Base-by-base conservation (phyloP, 257 asterid genomes). In the Euphrasia confusa region DNA sequence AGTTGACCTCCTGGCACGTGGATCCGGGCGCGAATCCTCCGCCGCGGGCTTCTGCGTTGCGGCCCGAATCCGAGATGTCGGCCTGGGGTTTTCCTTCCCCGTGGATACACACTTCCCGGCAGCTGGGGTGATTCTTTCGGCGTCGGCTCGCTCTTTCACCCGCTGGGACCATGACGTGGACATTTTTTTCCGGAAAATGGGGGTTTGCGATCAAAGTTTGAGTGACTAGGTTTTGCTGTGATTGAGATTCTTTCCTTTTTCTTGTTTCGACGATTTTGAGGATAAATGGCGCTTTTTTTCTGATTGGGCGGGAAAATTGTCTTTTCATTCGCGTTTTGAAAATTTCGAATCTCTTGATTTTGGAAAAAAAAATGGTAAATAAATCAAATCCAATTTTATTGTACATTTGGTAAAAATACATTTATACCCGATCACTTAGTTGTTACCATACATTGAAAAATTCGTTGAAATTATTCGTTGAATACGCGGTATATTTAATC, bases 21-120 rank as follows among this genome's bases (percentile, higher is more conserved):
- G 61, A 15, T 77, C 81, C 26, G 68, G 59, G 42, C 84, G 92
- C 13, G 79, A 58, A 21, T 75, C 81, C 18, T 68, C 68, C 1
- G 69, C 79, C 7, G 78, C 70, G 0, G 68, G 78, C 68, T 85
- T 88, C 62, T 83, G 89, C 5, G 80, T 66, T 7, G 95, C 68
- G 0, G 78, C 83, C 49, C 96, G 83, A 10, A 71, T 32, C 40
- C 83, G 67, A 21, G 92, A 85, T 10, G 71, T 59, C 10, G 90
- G 76, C 59, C 88, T 74, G 21, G 81, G 68, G 53, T 82, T 84
- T 69, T 87, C 95, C 59, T 87, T 84, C 13, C 93, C 94, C n/a
- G 77, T 3, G n/a, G 90, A 56, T 56, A 59, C 2, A 4, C 81
- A 63, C 63, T 72, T 84, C 0, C 54, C 76, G 35, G 83, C 54